These are phyloP conservation scores for Claviceps capensis DNA, from an alignment of 2,329 filamentous ascomycete species.

Conservation along the genomic window DNA sequence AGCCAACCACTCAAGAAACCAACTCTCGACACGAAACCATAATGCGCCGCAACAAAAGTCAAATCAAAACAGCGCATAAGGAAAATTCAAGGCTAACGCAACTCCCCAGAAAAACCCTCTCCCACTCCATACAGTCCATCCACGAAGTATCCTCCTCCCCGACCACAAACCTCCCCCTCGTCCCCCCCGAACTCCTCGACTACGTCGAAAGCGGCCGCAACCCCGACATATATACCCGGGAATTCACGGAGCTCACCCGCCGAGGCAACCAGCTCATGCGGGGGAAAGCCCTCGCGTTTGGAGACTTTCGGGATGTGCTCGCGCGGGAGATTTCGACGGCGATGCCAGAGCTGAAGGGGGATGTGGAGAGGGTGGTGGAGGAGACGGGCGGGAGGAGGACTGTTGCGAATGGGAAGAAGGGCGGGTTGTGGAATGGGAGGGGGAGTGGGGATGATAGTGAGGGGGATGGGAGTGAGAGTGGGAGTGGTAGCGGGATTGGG, in stretches of 20 bases:
- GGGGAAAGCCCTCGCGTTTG: slow-evolving; percentile 50
- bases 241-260: slow-evolving; percentile 57
- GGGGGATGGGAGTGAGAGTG: no score
- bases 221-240: slow-evolving; percentile 60
- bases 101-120: slow-evolving; percentile 26
- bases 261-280: slow-evolving; percentile 53
- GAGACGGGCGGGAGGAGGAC: slow-evolving; percentile 27
- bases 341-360: slow-evolving; percentile 44
- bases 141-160: slow-evolving; percentile 28
- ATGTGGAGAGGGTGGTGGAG: slow-evolving; percentile 36
- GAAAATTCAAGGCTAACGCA: background rate
- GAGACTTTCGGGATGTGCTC: slow-evolving; percentile 45
- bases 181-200: slow-evolving; percentile 49
- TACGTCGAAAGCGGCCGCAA: slow-evolving; percentile 61
- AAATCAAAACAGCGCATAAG: background rate
- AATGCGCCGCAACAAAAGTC: no score
- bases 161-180: slow-evolving; percentile 28
- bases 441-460: background rate
- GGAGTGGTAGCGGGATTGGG: background rate
- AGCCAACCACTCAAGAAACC: no score
- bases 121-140: slow-evolving; percentile 23
- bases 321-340: slow-evolving; percentile 42
- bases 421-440: background rate
- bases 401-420: background rate
- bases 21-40: no score